Evolutionary conservation across 2,329 filamentous ascomycete genomes (phyloP).

Genomic region (Beauveria pseudobassiana): DNA sequence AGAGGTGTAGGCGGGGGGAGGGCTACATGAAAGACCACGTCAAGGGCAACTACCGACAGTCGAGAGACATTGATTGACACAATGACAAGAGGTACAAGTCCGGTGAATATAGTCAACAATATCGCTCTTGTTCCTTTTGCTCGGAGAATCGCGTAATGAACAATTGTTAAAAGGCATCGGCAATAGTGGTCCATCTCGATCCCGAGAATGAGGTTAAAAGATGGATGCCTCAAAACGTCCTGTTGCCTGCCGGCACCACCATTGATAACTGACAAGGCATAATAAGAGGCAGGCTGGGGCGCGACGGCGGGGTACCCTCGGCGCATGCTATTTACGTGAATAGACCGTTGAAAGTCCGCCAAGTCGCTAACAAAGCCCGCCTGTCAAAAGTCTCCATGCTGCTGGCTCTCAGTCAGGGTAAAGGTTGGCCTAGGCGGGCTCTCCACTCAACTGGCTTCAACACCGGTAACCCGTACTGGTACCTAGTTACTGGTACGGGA

Average conservation of each 20-base stretch:
- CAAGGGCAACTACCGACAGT: conserved; percentile 1
- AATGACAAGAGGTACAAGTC: background rate
- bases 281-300: background rate
- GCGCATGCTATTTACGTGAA: too few species aligned
- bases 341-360: background rate
- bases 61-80: background rate
- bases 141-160: too few species aligned
- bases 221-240: background rate
- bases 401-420: background rate
- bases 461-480: background rate
- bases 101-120: too few species aligned
- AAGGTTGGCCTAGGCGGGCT: background rate
- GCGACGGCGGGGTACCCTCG: too few species aligned
- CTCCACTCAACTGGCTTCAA: conserved; percentile 8
- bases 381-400: background rate
- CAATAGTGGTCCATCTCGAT: too few species aligned
- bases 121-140: too few species aligned
- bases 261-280: background rate
- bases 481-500: too few species aligned
- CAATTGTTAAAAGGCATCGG: too few species aligned
- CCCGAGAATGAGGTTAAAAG: too few species aligned
- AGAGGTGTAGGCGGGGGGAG: background rate
- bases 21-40: background rate
- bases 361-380: background rate
- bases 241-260: background rate